Evolutionary conservation across 176 grass and related monocot genomes (phyloP), one percentile per base, ranked within the genome.

Genomic region (Aegilops longissima): DNA sequence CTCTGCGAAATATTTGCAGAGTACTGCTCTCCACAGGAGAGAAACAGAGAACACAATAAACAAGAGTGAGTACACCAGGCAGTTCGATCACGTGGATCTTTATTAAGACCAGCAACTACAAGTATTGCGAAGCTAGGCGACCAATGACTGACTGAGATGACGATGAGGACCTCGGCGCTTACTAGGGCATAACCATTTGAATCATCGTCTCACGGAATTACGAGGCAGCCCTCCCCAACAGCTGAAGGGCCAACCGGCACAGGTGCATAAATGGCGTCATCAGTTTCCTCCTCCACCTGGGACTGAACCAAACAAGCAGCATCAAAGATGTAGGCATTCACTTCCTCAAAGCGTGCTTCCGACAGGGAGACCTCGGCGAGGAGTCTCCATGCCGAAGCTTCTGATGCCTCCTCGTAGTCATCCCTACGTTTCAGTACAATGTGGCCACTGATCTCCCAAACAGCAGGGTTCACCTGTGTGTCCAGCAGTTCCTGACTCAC

Each of bases 381-480:
- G 29, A 99, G 92, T 47, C 93, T 86, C 94, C 94, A 97, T 5
- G 94, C 97, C 3, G 89, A 97, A 36, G 82, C 76, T 81, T 99
- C 94, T 45, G 94, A 94, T 35, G 97, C 97, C 83, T 94, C 94
- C 4, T 92, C 94, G 9, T 93, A 99, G 77, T 99, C 94, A 1
- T 67, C 87, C 88, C 90, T 96, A 12, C 85, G 88, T 85, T 99
- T 99, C 36, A 99, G 80, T 54, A 99, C 97, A 27, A 99, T 99
- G 67, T 99, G 97, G 24, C 97, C 97, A 79, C 97, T 99, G 42
- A 99, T 99, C 89, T 99, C 97, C 97, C 97, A 99, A 21, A 89
- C 94, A 0, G 97, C 97, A 62, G 97, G 97, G 52, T 99, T 99
- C 84, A 99, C 94, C 82, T 99, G 97, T 5, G 97, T 97, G 78